Base-by-base conservation (phyloP, 169 alveolate genomes). In the Cryptosporidium sp. region DNA sequence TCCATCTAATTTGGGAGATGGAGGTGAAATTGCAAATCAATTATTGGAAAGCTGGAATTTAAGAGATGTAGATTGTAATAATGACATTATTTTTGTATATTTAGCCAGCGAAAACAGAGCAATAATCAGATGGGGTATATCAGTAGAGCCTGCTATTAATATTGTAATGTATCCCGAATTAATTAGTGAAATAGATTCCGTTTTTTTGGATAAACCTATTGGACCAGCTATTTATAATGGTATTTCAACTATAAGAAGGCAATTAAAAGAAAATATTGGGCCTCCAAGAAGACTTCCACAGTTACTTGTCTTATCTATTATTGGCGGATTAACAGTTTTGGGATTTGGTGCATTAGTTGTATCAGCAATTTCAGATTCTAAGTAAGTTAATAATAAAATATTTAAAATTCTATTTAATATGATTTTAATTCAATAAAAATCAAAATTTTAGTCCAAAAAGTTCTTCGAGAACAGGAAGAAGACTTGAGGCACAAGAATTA, bases 211-310 rank as follows among this genome's bases (percentile, higher is more conserved):
- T 26, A 80, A 65, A 33, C 65, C 89, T 3, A 16, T 80, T 2
- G 89, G 89, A 26, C 80, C 89, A 31, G 89, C 69, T 0, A 37
- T 80, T 26, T 80, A 80, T 16, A 60, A 51, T 45, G 89, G 80
- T 16, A 80, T 80, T 37, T 80, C 89, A n/a, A 62, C 75, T 16
- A 80, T 80, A 29, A 80, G 89, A 48, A 31, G 51, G 1, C 80
- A 80, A 33, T 31, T 80, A 14, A 80, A 65, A 53, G 89, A 65
- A n/a, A 80, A 80, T 62, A 80, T 80, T n/a, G 89, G 89, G 0
- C 89, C 89, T 7, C 89, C 89, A 5, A 80, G 89, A n/a, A 80
- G 89, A 65, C 75, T 80, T 3, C 89, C 89, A 23, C 89, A 80
- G 7, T 14, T 80, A 8, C 75, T 80, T 61, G 89, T 80, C 18